Conservation (phyloP, 139 green algal genomes). For the Micractinium sp. region DNA sequence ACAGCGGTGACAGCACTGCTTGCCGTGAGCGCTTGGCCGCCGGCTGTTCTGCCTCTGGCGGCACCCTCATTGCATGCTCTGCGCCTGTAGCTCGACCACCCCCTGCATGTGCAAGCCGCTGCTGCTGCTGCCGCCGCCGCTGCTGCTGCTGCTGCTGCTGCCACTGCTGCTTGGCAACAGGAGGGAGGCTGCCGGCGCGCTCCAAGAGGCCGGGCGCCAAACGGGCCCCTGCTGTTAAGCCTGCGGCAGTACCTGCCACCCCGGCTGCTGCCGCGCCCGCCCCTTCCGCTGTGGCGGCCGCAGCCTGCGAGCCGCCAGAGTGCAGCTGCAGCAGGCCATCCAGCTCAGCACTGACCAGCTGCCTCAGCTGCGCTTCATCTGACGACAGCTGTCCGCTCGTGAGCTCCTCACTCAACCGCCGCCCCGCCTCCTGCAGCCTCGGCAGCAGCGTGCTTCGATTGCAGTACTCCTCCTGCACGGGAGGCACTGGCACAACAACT, state of each 20-base stretch:
- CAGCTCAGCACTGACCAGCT: not conserved
- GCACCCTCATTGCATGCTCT: too few relatives aligned
- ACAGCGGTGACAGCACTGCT: not conserved
- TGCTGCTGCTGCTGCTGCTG: too few relatives aligned
- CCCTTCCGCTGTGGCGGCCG: too few relatives aligned
- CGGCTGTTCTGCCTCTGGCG: not conserved
- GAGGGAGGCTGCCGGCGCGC: too few relatives aligned
- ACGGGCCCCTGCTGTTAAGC: not conserved
- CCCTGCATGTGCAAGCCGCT: too few relatives aligned
- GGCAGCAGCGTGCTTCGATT: not conserved
- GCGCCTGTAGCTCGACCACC: too few relatives aligned
- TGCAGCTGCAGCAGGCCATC: not conserved
- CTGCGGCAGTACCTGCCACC: not conserved
- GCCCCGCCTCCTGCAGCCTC: not conserved
- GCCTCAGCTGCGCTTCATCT: not conserved
- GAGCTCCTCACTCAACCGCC: not conserved
- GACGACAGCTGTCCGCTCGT: not conserved
- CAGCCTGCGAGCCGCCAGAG: not conserved
- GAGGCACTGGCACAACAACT: not conserved
- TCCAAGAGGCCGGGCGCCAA: not conserved
- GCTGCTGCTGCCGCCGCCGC: too few relatives aligned
- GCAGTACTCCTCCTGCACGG: not conserved
- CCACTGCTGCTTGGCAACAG: too few relatives aligned
- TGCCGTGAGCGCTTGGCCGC: not conserved
- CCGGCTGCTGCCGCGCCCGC: not conserved